A percentile compares a stretch with the other conserved stretches of the same genome.
Evolutionary conservation across 257 asterid species (phyloP).

Genomic region (Handroanthus guayacan): DNA sequence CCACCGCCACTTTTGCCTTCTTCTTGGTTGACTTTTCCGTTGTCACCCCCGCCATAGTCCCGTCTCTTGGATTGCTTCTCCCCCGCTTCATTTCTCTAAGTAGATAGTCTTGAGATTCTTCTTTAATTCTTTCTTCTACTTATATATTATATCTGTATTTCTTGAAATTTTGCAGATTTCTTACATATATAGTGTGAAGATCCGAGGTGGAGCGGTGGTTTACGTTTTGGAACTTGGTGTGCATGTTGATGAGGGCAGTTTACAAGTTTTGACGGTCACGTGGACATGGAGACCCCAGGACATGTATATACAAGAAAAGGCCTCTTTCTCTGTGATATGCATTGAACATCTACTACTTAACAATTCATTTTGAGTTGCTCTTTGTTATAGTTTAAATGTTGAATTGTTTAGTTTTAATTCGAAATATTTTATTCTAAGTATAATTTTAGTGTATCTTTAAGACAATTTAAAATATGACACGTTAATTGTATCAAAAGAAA

Average conservation of each 20-base stretch:
- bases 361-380: background rate
- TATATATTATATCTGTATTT: background rate
- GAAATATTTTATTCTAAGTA: too few relatives aligned
- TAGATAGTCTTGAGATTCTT: background rate
- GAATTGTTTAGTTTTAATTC: too few relatives aligned
- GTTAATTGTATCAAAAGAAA: too few relatives aligned
- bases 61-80: slow-evolving; percentile 34
- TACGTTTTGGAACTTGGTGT: slow-evolving; percentile 1
- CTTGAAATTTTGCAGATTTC: background rate
- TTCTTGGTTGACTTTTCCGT: slow-evolving; percentile 18
- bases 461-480: too few relatives aligned
- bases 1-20: slow-evolving; percentile 3
- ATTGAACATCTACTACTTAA: background rate
- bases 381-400: background rate
- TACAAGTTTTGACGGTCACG: slow-evolving; percentile 18
- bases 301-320: background rate
- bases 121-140: background rate
- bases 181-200: background rate
- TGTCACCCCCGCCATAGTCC: background rate
- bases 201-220: background rate
- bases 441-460: too few relatives aligned
- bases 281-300: background rate
- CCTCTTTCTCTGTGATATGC: slow-evolving; percentile 21
- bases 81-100: slow-evolving; percentile 39
- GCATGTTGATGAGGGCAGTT: slow-evolving; percentile 23